Evolutionary conservation across 2,329 filamentous ascomycete species (phyloP), one percentile per base, ranked within the genome.

Genomic region (Nemania serpens): DNA sequence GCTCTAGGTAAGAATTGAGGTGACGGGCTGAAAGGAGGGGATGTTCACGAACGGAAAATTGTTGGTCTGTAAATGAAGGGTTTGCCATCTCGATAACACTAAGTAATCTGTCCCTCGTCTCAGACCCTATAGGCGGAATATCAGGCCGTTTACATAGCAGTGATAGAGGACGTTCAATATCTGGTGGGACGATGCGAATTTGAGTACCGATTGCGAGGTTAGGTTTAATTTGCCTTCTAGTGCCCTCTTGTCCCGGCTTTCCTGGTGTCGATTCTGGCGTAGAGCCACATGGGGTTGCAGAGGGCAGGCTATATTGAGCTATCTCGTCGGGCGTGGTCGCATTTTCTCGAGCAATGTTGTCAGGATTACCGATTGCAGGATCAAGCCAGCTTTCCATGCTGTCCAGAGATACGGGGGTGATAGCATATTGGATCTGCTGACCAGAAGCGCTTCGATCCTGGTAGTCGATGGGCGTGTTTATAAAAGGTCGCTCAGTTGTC

Each of bases 1-100:
- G 73, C 61, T 87, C 82, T 41, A 80, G 78, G 68, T 86, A 88
- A 2, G 75, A 77, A 64, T 87, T 84, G 9, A 88, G 73, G 0
- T 81, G 79, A 1, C 71, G 66, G 0, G 83, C 72, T 0, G 80
- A 82, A 2, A 88, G 72, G 0, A 87, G 71, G 0, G 81, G 79
- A 37, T 87, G 79, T 6, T 82, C 77, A 17, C 77, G 70, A n/a
- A 77, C 76, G 47, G 83, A 76, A 10, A 74, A 70, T 29, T 76
- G 73, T 1, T 81, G 79, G 55, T 83, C 79, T 4, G 82, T 80
- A 0, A 78, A 77, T 1, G 75, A 74, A 0, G 84, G 82, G 10
- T 78, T 77, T 11, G 80, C 77, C 1, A 77, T 73, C n/a, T 81
- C 77, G 33, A 88, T 75, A 0, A 86, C 34, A 7, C 11, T 18